These are phyloP conservation scores for Pythium sukuiense DNA, from an alignment of 352 stramenopile species.

Conservation along the genomic window DNA sequence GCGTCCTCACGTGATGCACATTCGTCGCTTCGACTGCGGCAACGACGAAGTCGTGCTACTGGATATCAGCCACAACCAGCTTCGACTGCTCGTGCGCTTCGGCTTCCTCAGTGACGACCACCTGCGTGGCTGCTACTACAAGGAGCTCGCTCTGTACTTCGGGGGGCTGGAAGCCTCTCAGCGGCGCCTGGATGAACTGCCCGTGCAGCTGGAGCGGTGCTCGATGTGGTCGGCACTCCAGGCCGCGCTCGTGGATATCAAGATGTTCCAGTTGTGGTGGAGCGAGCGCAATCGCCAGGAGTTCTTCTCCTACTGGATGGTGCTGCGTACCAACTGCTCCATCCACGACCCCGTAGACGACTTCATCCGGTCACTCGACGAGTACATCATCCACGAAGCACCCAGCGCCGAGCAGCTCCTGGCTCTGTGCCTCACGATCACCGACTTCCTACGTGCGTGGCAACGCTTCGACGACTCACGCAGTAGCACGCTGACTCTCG, in stretches of 20 bases:
- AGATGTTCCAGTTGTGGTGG: constrained; percentile 89
- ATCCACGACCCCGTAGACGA: constrained; percentile 79
- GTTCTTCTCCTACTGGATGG: constrained; percentile 80
- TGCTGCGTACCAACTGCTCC: constrained; percentile 58
- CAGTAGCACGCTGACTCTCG: constrained; percentile 17
- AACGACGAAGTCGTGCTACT: constrained; percentile 48
- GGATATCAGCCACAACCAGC: constrained; percentile 78
- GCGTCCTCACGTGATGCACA: constrained; percentile 70
- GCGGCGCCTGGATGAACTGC: constrained; percentile 75
- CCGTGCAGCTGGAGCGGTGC: constrained; percentile 78
- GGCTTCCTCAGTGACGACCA: constrained; percentile 69
- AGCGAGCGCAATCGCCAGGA: constrained; percentile 75
- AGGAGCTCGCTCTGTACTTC: constrained; percentile 75
- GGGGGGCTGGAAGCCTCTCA: constrained; percentile 67
- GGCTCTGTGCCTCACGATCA: constrained; percentile 73
- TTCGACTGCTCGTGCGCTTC: constrained; percentile 68
- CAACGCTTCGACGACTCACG: constrained; percentile 46
- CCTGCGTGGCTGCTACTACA: constrained; percentile 69
- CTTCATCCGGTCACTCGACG: constrained; percentile 76
- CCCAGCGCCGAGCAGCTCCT: constrained; percentile 67
- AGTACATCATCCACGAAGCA: constrained; percentile 63
- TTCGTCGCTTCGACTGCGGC: constrained; percentile 55
- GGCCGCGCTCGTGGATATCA: constrained; percentile 74
- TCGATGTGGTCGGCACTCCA: constrained; percentile 66
- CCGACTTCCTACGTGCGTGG: constrained; percentile 74